Evolutionary conservation across 177 flowering plant genomes (phyloP).

Genomic region (Vitis hybrid): DNA sequence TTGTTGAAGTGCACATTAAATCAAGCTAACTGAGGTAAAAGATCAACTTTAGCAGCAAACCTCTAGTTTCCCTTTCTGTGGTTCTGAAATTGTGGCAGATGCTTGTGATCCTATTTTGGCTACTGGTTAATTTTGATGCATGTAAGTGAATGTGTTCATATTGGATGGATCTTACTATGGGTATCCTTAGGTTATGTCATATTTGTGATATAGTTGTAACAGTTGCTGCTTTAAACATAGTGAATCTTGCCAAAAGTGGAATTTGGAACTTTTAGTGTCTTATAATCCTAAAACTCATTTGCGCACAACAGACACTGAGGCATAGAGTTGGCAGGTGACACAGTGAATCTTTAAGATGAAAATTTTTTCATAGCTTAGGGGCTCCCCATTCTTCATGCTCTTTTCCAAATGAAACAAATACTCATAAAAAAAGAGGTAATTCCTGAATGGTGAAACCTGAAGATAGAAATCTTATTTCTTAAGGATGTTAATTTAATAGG

Average conservation of each 20-base stretch:
- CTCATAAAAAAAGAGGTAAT: too few relatives aligned
- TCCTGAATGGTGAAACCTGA: too few relatives aligned
- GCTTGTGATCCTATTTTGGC: background rate
- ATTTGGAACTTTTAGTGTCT: background rate
- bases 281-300: background rate
- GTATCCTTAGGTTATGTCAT: background rate
- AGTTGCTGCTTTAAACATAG: background rate
- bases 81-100: background rate
- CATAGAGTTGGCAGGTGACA: background rate
- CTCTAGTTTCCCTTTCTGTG: background rate
- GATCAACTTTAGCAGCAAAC: background rate
- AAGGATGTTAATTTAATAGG: too few relatives aligned
- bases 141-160: too few relatives aligned
- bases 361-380: too few relatives aligned
- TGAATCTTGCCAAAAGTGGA: background rate
- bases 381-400: too few relatives aligned
- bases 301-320: too few relatives aligned
- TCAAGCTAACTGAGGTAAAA: conserved; percentile 33
- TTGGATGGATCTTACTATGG: background rate
- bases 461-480: too few relatives aligned
- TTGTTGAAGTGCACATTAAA: conserved; percentile 63
- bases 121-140: background rate
- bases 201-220: background rate
- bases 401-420: too few relatives aligned
- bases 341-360: background rate